Percentiles rank a stretch among this genome's conserved stretches.
These are phyloP conservation scores for Ophiocordyceps sinensis DNA, from an alignment of 2,329 filamentous ascomycete genomes.

Conservation along the genomic window DNA sequence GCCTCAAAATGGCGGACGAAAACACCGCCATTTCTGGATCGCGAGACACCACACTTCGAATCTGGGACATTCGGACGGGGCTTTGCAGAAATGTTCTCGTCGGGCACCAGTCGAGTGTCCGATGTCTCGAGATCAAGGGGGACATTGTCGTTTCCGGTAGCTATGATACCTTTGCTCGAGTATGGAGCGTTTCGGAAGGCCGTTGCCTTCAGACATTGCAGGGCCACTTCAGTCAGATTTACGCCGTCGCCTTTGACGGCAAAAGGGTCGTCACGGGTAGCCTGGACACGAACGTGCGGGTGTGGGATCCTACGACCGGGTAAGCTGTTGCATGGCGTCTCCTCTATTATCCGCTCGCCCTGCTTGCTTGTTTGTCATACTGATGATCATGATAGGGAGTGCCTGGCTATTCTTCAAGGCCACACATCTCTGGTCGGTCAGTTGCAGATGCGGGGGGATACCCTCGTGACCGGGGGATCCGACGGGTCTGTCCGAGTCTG, in stretches of 20 bases:
- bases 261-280: conserved; percentile 87
- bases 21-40: conserved; percentile 95
- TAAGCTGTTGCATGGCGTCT: conserved; percentile 23
- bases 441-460: conserved; percentile 88
- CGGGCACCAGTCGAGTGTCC: conserved; percentile 88
- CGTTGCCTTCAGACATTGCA: conserved; percentile 79
- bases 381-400: conserved; percentile 39
- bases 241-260: conserved; percentile 95
- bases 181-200: conserved; percentile 96
- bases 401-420: conserved; percentile 83
- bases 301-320: conserved; percentile 89
- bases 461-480: conserved; percentile 87
- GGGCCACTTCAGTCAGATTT: conserved; percentile 97
- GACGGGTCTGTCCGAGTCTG: conserved; percentile 94
- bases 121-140: conserved; percentile 89
- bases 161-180: conserved; percentile 91
- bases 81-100: conserved; percentile 83
- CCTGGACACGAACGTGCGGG: conserved; percentile 88
- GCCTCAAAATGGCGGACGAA: conserved; percentile 91
- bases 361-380: neutral
- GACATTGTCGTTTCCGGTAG: conserved; percentile 96
- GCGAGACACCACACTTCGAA: conserved; percentile 80
- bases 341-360: neutral
- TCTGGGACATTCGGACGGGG: conserved; percentile 87
- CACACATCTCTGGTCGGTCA: conserved; percentile 96